Conservation (phyloP, 2,329 filamentous ascomycete species). For the Alternaria longipes region DNA sequence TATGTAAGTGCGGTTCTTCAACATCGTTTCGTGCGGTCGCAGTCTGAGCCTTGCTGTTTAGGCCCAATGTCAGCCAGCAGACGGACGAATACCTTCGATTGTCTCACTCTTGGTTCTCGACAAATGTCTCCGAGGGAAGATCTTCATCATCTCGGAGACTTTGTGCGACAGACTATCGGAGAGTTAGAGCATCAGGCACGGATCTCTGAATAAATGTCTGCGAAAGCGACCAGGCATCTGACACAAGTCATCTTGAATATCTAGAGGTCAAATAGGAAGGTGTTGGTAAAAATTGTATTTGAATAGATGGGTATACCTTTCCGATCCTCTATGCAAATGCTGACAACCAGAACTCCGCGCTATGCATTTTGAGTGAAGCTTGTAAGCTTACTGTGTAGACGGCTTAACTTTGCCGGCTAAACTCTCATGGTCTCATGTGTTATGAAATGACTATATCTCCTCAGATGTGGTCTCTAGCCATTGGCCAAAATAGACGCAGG, state of each 20-base stretch:
- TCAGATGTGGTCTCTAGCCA: constrained; percentile 69
- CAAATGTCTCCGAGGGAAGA: neutral
- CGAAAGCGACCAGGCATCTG: neutral
- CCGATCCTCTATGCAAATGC: constrained; percentile 3
- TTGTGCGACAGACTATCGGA: neutral
- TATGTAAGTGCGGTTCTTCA: neutral
- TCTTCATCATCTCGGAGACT: neutral
- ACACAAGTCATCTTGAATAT: neutral
- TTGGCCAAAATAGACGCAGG: constrained; percentile 88
- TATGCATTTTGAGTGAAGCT: neutral
- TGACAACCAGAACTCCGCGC: constrained; percentile 6
- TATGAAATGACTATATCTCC: constrained; percentile 13
- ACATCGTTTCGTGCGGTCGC: neutral
- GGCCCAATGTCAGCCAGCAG: neutral
- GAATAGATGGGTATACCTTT: constrained; percentile 7
- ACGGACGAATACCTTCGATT: neutral
- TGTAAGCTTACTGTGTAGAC: neutral
- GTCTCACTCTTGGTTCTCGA: neutral
- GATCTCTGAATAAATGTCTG: neutral
- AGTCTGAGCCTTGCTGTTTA: no score
- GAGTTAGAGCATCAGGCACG: neutral
- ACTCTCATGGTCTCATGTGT: neutral
- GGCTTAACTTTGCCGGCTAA: neutral
- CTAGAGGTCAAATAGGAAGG: no score
- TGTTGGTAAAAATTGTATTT: neutral